Evolutionary conservation across 2,329 filamentous ascomycete species (phyloP), one percentile per base, ranked within the genome.

Genomic region (Cercospora sojina): DNA sequence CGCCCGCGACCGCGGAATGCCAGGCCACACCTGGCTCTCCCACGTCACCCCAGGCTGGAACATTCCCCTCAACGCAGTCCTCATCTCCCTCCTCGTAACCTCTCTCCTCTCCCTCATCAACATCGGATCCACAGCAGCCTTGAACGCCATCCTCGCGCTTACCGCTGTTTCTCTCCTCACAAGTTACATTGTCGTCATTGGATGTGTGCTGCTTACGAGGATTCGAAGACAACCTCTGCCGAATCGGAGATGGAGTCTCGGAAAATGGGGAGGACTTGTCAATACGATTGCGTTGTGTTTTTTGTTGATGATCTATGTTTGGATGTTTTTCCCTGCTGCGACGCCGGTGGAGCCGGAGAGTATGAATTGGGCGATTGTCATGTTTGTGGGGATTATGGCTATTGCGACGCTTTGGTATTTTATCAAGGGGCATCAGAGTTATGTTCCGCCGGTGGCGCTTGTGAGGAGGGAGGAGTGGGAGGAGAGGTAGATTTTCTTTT

Each of bases 281-380:
- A 68, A 68, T 25, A 35, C 57, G 3, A 55, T 64, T 32, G 61
- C 64, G 6, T 20, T 66, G 41, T 57, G 53, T n/a, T 66, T 55
- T 53, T 38, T 56, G 18, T 31, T 62, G 20, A 41, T 58, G 51
- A 57, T 65, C 18, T 63, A 63, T 31, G 55, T 65, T 18, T 68
- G 58, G 60, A 53, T 63, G n/a, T 62, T 61, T 5, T 66, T 71
- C 23, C 69, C 69, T 8, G 58, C 57, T 27, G 61, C 62, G n/a
- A 57, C 63, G 41, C 71, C 76, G 1, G 79, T 82, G 1, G 69
- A 66, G 3, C 69, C 77, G 2, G 70, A 72, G 27, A 78, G 74
- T 0, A 83, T 85, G 77, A 86, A 86, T 71, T 86, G 82, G 82
- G 80, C 79, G 41, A 74, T 78, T 12, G 76, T 82, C 13, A 80